Base-by-base conservation (phyloP, 345 rosid genomes). In the Ceriops decandra region DNA sequence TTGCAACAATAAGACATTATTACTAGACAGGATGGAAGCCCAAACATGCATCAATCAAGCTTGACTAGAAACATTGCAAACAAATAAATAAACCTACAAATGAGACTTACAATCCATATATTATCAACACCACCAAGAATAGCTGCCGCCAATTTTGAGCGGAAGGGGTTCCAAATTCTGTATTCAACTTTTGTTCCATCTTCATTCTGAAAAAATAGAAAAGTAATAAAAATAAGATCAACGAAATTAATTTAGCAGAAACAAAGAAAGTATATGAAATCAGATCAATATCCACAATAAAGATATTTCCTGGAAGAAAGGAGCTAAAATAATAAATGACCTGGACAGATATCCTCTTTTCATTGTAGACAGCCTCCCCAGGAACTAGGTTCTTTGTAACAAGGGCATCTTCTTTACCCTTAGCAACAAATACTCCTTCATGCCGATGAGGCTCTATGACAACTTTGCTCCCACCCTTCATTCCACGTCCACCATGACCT, bases 61-160 rank as follows among this genome's bases (percentile, higher is more conserved):
- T 6, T 3, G 1, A 33, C 15, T 9, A 17, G 16, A 1, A 33
- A 56, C 7, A 17, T 6, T 0, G 19, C 2, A 0, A 15, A 22
- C 24, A 38, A 24, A 9, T 8, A 54, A 24, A 9, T 8, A 26
- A 63, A 5, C 21, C 5, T n/a, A n/a, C 7, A 0, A 2, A 35
- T 61, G 6, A 20, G 17, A 72, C 98, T 85, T 60, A 92, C 99
- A 76, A 95, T 92, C 89, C 91, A 92, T 7, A 95, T 89, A 66
- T 95, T 80, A 69, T 95, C 99, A 77, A 92, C 96, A 78, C 99
- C 99, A 72, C 97, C 99, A 28, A 95, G 96, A 81, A 95, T 79
- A 57, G 99, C 98, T 35, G 99, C 96, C 0, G 99, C 98, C 78
- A 92, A 77, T 82, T 95, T 95, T 1, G 99, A 95, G 21, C 99